Conservation (phyloP, 352 stramenopile species). For the Globisporangium paddicum region DNA sequence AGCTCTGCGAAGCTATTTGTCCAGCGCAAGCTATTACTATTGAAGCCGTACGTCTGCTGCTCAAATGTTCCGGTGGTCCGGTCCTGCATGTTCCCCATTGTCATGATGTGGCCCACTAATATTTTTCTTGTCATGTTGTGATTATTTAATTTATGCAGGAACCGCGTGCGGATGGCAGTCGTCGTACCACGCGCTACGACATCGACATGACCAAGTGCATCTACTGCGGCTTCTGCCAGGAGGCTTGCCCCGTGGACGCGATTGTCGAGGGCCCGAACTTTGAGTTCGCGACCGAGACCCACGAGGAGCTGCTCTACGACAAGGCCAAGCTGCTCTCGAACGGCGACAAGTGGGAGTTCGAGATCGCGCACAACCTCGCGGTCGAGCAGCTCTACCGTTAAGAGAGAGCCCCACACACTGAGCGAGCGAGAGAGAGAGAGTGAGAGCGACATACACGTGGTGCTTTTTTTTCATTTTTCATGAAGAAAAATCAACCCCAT, state of each 20-base stretch:
- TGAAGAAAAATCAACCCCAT: not conserved
- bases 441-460: not conserved
- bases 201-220: slow-evolving; percentile 99
- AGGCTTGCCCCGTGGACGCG: slow-evolving; percentile 97
- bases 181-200: slow-evolving; percentile 99
- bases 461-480: not conserved
- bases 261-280: slow-evolving; percentile 99
- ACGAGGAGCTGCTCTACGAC: slow-evolving; percentile 99
- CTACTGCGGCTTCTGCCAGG: slow-evolving; percentile 97
- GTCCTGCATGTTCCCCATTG: not conserved
- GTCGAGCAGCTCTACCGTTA: slow-evolving; percentile 99
- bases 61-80: slow-evolving; percentile 11
- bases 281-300: slow-evolving; percentile 99
- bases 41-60: slow-evolving; percentile 76
- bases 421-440: not conserved
- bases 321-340: slow-evolving; percentile 99
- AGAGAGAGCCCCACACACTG: slow-evolving; percentile 15
- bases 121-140: slow-evolving; percentile 4
- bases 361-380: slow-evolving; percentile 99
- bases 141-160: slow-evolving; percentile 53
- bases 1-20: slow-evolving; percentile 99
- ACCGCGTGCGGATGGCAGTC: slow-evolving; percentile 94
- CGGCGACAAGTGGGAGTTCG: slow-evolving; percentile 99
- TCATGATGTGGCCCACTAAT: not conserved
- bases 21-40: slow-evolving; percentile 99